Conservation (phyloP, 306 rosid genomes). For the Dalbergia cochinchinensis region DNA sequence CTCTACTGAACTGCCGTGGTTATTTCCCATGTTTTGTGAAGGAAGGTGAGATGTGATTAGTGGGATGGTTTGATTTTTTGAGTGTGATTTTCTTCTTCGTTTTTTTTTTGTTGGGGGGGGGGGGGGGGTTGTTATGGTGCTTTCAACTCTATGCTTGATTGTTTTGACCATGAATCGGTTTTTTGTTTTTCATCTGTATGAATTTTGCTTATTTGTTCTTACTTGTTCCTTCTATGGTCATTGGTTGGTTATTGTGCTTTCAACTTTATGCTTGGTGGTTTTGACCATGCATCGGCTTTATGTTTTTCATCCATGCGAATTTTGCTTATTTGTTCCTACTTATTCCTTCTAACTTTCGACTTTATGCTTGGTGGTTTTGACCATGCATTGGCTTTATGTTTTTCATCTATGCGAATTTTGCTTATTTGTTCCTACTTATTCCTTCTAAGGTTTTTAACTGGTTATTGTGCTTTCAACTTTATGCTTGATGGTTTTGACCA, state of each 20-base stretch:
- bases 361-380: background rate
- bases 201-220: constrained; percentile 32
- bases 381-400: background rate
- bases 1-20: background rate
- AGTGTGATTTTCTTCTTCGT: background rate
- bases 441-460: constrained; percentile 37
- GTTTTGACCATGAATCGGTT: background rate
- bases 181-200: background rate
- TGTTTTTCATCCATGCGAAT: background rate
- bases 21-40: constrained; percentile 11
- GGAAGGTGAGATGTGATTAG: background rate
- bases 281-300: background rate
- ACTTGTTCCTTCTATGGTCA: constrained; percentile 40
- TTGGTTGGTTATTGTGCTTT: background rate
- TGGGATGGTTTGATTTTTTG: background rate
- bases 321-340: constrained; percentile 33
- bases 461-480: background rate
- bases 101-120: too few relatives aligned
- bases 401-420: background rate
- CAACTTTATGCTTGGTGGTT: background rate
- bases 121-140: background rate
- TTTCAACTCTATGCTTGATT: background rate
- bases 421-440: constrained; percentile 33
- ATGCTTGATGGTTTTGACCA: background rate
- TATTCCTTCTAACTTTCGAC: background rate